Conservation (phyloP, 2,329 filamentous ascomycete genomes). For the Beauveria rudraprayagi region DNA sequence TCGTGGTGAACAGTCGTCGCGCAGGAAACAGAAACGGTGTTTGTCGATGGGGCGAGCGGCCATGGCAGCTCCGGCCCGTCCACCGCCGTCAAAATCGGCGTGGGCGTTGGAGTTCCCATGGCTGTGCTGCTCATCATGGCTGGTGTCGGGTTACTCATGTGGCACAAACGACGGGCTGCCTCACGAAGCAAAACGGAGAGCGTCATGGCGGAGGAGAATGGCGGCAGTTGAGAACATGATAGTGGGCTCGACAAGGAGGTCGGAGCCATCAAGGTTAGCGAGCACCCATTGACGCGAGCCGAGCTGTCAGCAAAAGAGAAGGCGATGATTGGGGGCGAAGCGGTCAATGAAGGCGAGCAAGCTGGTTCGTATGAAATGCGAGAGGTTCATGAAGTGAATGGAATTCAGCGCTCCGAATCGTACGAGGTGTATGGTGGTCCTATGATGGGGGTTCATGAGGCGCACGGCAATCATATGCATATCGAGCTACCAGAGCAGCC, state of each 20-base stretch:
- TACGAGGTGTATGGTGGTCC: neutral
- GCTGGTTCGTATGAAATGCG: neutral
- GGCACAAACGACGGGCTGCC: neutral
- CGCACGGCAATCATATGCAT: neutral
- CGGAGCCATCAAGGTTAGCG: neutral
- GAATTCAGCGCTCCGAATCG: neutral
- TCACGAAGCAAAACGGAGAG: neutral
- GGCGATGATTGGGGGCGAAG: neutral
- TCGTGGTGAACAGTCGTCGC: neutral
- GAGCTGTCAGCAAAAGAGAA: neutral
- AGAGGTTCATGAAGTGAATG: neutral
- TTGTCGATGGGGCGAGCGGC: neutral
- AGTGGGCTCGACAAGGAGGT: neutral
- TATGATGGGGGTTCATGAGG: neutral
- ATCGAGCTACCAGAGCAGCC: neutral
- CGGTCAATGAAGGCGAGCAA: neutral
- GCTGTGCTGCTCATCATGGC: neutral
- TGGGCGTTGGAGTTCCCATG: neutral
- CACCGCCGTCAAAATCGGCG: neutral
- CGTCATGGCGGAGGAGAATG: neutral
- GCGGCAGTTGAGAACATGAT: neutral
- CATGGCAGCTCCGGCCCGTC: neutral
- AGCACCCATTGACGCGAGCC: neutral
- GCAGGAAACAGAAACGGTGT: conserved; percentile 2
- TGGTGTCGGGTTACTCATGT: neutral